A percentile compares a stretch with the other conserved stretches of the same genome.
Conservation (phyloP, 2,329 filamentous ascomycete genomes). For the Elsinoe fawcettii region DNA sequence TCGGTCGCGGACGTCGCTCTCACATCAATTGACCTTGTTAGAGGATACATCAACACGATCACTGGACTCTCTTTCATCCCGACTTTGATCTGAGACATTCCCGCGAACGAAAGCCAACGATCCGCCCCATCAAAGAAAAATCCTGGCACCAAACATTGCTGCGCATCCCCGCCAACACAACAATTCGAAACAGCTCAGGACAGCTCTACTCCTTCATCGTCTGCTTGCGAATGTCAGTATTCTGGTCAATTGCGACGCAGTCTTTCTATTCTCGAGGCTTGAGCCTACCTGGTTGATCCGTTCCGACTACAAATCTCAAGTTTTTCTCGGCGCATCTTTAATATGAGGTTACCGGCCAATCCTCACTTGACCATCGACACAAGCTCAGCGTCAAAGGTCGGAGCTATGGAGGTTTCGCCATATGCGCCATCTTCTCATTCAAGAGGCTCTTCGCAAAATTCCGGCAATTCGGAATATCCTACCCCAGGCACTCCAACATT, state of each 20-base stretch:
- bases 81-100: background rate
- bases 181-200: background rate
- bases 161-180: constrained; percentile 5
- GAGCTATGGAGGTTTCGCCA: background rate
- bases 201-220: background rate
- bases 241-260: background rate
- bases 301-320: background rate
- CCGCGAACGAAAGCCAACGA: background rate
- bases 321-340: background rate
- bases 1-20: background rate
- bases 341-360: constrained; percentile 9
- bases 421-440: constrained; percentile 25
- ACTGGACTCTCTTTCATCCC: background rate
- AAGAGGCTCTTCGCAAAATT: constrained; percentile 28
- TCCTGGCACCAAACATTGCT: background rate
- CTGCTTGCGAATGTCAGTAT: constrained; percentile 11
- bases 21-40: background rate
- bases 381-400: background rate
- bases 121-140: constrained; percentile 3
- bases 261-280: background rate
- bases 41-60: background rate
- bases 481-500: constrained; percentile 67
- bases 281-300: constrained; percentile 4
- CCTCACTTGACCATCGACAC: constrained; percentile 9
- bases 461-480: constrained; percentile 51